Conservation (phyloP, 2,329 filamentous ascomycete genomes). For the Aspergillus fischeri region DNA sequence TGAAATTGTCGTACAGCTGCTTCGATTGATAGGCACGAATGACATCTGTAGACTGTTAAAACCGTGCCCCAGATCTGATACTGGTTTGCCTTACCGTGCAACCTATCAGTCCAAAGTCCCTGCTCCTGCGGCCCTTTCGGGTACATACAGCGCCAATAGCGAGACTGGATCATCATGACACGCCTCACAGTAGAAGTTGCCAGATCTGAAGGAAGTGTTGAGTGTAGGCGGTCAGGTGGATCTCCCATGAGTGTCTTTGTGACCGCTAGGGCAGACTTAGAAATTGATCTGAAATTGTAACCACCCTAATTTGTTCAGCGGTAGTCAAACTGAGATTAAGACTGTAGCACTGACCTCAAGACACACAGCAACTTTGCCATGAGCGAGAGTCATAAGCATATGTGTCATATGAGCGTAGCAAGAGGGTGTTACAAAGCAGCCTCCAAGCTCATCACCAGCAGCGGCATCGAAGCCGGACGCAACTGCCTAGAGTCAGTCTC, state of each 20-base stretch:
- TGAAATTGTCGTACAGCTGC: slow-evolving; percentile 64
- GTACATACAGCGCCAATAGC: slow-evolving; percentile 84
- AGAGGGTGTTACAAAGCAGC: slow-evolving; percentile 82
- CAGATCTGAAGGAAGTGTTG: slow-evolving; percentile 45
- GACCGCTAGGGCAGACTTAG: slow-evolving; percentile 85
- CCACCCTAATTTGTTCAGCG: slow-evolving; percentile 55
- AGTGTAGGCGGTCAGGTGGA: slow-evolving; percentile 62
- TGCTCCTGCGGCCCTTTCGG: slow-evolving; percentile 49
- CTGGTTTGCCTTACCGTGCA: slow-evolving; percentile 51
- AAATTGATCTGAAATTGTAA: slow-evolving; percentile 91
- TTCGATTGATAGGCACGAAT: slow-evolving; percentile 73
- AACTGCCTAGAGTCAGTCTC: slow-evolving; percentile 45
- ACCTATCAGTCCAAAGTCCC: slow-evolving; percentile 45
- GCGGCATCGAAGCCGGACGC: slow-evolving; percentile 96
- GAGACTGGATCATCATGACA: slow-evolving; percentile 57
- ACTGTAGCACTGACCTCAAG: slow-evolving; percentile 56
- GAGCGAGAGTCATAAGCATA: slow-evolving; percentile 93
- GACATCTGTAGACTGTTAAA: slow-evolving; percentile 53
- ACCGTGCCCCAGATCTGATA: too few relatives aligned
- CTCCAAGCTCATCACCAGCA: slow-evolving; percentile 85
- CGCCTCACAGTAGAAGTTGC: slow-evolving; percentile 55
- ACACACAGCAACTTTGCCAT: slow-evolving; percentile 85
- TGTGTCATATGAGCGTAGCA: slow-evolving; percentile 99
- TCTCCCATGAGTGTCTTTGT: slow-evolving; percentile 94
- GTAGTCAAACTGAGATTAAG: background rate